Base-by-base conservation (phyloP, 2,329 filamentous ascomycete genomes). In the Paecilomyces variotii region DNA sequence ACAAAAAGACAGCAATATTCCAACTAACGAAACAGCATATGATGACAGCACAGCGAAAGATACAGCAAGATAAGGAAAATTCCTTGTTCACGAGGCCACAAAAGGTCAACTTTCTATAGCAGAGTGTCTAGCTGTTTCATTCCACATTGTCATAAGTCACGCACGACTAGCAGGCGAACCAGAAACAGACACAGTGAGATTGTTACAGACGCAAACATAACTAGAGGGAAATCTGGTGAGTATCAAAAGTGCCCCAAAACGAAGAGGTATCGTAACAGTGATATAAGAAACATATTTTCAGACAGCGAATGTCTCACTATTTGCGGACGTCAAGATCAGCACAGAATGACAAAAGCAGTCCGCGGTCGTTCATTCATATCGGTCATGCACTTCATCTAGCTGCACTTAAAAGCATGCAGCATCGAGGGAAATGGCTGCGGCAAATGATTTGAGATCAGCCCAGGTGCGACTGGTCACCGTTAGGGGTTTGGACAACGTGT, bases 401-500 rank as follows among this genome's bases (percentile, higher is more conserved):
- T 52, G 50, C 39, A 45, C 24, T 7, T 32, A 52, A 26, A 26
- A 12, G 6, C 50, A 25, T n/a, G 25, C 27, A 28, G 50, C 25
- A 26, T n/a, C 24, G 27, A 28, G 3, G 12, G 50, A 52, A 50
- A 28, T n/a, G 24, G 14, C 27, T 12, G 24, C 24, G 4, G 10
- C 9, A 52, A 52, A 52, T 4, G 27, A 7, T 27, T 10, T 26
- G 14, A 10, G 11, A 14, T n/a, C 24, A 52, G 5, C 50, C 50
- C 50, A 54, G 34, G 11, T 54, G 53, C 12, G 53, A 14, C 14
- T 54, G 25, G 10, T 35, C 14, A 26, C 49, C 54, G 45, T 56
- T 54, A 14, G 28, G 54, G 19, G 26, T 58, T 30, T 55, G 58
- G n/a, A 58, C 49, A 25, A 60, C 27, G 53, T 69, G 64, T 5